Evolutionary conservation across 805 yeast species (phyloP), one percentile per base, ranked within the genome.

Genomic region (Wickerhamiella azyma): DNA sequence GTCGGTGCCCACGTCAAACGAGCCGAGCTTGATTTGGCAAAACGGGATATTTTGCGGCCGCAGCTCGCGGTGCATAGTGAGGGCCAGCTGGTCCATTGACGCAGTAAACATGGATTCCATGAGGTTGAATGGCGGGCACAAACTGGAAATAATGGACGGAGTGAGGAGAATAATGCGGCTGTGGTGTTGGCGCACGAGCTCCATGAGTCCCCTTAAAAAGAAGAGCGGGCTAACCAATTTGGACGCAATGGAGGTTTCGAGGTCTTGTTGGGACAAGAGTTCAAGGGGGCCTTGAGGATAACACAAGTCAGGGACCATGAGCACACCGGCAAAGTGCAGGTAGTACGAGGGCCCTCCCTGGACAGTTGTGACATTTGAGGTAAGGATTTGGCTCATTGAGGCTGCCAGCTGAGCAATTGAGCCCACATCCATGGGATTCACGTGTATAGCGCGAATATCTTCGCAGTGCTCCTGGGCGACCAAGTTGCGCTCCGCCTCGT

Each of bases 241-340:
- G 13, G 72, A 67, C 49, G 67, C 63, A 24, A 79, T 50, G 18
- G 66, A 63, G 2, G 65, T 66, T 14, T 59, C 57, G 84, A 84
- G 76, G n/a, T 72, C 67, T 10, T 65, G 61, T 11, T 68, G 58
- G 9, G 72, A 55, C n/a, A 76, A 62, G 39, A 72, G 66, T 52
- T 80, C 85, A 17, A 79, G 65, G 0, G 85, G 84, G 0, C 85
- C 86, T 2, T 75, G 61, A 3, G 84, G 82, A 61, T 74, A 79
- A 54, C 69, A 75, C 47, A 79, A 68, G 53, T 76, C 82, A 0
- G 94, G 94, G 2, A 84, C 65, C 37, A 83, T 67, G 8, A 85
- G 61, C 14, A 81, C 77, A 2, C 83, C 84, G n/a, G 71, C 71
- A 17, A 85, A 68, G 42, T 67, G 64, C 51, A 81, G 70, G 37